Evolutionary conservation across 306 rosid genomes (phyloP).

Genomic region (Biancaea sappan): DNA sequence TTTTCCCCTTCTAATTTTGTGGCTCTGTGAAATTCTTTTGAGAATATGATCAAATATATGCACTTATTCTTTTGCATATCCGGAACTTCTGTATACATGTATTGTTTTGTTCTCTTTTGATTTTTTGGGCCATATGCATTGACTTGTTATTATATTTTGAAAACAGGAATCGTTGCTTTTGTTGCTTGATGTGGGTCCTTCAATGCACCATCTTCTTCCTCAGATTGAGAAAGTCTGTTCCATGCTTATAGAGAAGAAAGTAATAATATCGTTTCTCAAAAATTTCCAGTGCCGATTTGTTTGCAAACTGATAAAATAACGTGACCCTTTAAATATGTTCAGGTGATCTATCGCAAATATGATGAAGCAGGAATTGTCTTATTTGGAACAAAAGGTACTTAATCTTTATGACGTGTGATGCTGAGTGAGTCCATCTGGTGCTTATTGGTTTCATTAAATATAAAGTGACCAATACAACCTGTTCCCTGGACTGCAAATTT

Average conservation of each 20-base stretch:
- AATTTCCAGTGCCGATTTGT: not conserved
- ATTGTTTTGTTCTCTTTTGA: not conserved
- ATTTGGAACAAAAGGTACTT: slow-evolving; percentile 80
- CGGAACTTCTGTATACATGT: not conserved
- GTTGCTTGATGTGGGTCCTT: slow-evolving; percentile 88
- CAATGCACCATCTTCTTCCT: slow-evolving; percentile 81
- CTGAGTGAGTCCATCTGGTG: not conserved
- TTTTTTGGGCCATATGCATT: not conserved
- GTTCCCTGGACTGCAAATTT: not conserved
- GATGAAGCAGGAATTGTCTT: slow-evolving; percentile 81
- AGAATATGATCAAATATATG: not conserved
- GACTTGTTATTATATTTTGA: slow-evolving; percentile 11
- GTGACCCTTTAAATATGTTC: slow-evolving; percentile 31
- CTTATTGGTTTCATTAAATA: slow-evolving; percentile 1
- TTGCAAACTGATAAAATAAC: slow-evolving; percentile 1
- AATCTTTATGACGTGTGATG: slow-evolving; percentile 2
- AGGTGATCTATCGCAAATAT: slow-evolving; percentile 62
- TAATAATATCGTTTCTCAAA: not conserved
- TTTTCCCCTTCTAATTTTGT: slow-evolving; percentile 20
- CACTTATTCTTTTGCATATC: not conserved
- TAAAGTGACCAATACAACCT: not conserved
- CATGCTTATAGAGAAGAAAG: slow-evolving; percentile 77
- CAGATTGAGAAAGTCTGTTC: slow-evolving; percentile 77
- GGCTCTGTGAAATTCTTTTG: not conserved
- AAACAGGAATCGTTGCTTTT: slow-evolving; percentile 73